Base-by-base conservation (phyloP, 106 monocot genomes). In the Dendrobium nobile region DNA sequence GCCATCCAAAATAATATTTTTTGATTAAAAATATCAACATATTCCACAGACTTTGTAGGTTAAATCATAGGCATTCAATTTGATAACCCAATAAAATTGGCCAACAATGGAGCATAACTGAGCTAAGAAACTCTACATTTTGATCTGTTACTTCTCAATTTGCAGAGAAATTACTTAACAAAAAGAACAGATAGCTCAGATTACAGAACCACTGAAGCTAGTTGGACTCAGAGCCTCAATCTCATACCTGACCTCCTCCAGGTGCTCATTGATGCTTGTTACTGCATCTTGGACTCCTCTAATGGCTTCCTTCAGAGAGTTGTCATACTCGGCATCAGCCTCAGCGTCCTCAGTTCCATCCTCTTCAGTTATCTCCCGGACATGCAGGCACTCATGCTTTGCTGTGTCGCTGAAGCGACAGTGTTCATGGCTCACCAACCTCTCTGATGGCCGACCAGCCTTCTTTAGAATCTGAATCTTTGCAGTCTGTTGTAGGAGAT, bases 241-340 rank as follows among this genome's bases (percentile, higher is more conserved):
- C 80, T 99, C 98, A 72, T 95, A 99, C n/a, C 84, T 31, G 37
- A 99, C 92, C 80, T 95, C 98, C 77, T 95, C 91, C 80, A 99
- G 59, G 78, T 86, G 92, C 58, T 99, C 98, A 75, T 99, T 99
- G 24, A 99, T 99, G 75, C 4, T 76, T 0, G 94, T 99, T 41
- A 99, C 91, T 2, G 95, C 91, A 56, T 88, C 88, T 80, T 99
- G 98, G 59, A 95, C 87, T 1, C 92, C 92, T 2, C 86, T 83
- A 73, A 94, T 99, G 65, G 92, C 92, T 77, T 95, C 90, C 78
- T 99, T 99, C 47, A 99, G 85, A 42, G 89, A 86, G 28, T n/a
- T 65, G 18, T 95, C 91, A 72, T 95, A 93, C 79, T 91, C 98
- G 1, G 95, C 91, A 77, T 98, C 91, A 0, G 92, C 94, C 85